Evolutionary conservation across 2,329 filamentous ascomycete genomes (phyloP).

Genomic region (Metarhizium album): DNA sequence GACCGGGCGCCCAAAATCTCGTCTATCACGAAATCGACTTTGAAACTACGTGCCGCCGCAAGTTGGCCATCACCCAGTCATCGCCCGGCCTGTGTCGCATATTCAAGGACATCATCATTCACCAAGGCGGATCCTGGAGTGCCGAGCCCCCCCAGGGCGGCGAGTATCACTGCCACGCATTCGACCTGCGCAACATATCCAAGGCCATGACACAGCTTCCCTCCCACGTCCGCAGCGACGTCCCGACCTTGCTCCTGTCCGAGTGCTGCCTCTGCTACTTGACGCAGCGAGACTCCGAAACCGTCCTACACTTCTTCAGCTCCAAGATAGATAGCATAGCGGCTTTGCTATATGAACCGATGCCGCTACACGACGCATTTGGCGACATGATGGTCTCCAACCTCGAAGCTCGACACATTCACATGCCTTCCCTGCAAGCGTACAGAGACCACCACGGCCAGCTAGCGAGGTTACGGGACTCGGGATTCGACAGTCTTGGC

Average conservation of each 20-base stretch:
- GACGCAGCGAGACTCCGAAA: conserved; percentile 48
- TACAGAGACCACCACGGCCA: conserved; percentile 64
- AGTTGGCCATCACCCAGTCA: conserved; percentile 44
- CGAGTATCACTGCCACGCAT: conserved; percentile 47
- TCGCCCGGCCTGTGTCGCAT: conserved; percentile 30
- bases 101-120: conserved; percentile 22
- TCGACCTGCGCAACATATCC: conserved; percentile 57
- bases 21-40: conserved; percentile 94
- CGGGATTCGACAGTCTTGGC: conserved; percentile 48
- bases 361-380: conserved; percentile 74
- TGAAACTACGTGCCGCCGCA: conserved; percentile 56
- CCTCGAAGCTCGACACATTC: conserved; percentile 68
- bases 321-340: conserved; percentile 35
- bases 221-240: conserved; percentile 32
- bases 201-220: conserved; percentile 4
- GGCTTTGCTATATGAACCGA: conserved; percentile 80
- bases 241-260: conserved; percentile 79
- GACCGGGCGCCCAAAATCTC: conserved; percentile 30
- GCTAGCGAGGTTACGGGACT: conserved; percentile 49
- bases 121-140: conserved; percentile 30
- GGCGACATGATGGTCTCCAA: conserved; percentile 89
- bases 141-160: conserved; percentile 28
- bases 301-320: conserved; percentile 56
- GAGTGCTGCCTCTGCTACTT: conserved; percentile 96
- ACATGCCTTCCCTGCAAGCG: conserved; percentile 67